Evolutionary conservation across 345 rosid genomes (phyloP).

Genomic region (Orychophragmus violaceus): DNA sequence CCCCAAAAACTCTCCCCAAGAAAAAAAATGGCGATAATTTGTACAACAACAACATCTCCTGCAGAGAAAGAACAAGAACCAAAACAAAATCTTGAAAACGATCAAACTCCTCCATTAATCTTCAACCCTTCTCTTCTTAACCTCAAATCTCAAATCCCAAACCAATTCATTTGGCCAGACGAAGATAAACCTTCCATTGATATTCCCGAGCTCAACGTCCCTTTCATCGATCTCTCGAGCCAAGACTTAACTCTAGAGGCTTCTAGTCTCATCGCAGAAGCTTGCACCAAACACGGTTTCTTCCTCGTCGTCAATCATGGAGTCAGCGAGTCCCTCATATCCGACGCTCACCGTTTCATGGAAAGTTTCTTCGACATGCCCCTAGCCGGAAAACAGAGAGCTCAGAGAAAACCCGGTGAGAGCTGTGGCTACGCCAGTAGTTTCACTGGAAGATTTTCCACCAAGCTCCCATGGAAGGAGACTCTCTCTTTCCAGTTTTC

Average conservation of each 20-base stretch:
- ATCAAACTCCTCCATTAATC: constrained; percentile 35
- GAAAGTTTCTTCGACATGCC: constrained; percentile 74
- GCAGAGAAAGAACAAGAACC: constrained; percentile 22
- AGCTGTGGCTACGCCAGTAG: constrained; percentile 93
- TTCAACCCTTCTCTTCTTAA: constrained; percentile 65
- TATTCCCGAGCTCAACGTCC: constrained; percentile 62
- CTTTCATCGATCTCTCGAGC: constrained; percentile 69
- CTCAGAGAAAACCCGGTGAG: constrained; percentile 78
- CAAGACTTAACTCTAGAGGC: constrained; percentile 49
- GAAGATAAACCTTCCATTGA: constrained; percentile 57
- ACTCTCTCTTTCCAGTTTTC: constrained; percentile 72
- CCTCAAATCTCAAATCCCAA: constrained; percentile 50
- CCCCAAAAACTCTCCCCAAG: neutral
- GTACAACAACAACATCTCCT: constrained; percentile 23
- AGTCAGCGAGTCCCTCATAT: constrained; percentile 50
- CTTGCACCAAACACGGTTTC: constrained; percentile 81
- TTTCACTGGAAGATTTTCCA: constrained; percentile 87
- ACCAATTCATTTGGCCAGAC: constrained; percentile 92
- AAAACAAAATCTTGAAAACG: constrained; percentile 20
- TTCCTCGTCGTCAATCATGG: constrained; percentile 89
- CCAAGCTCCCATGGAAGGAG: constrained; percentile 97
- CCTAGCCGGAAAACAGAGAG: constrained; percentile 60
- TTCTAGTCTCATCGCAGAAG: constrained; percentile 54
- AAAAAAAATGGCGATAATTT: constrained; percentile 24
- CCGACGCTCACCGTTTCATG: constrained; percentile 59